Percentiles rank a stretch among this genome's conserved stretches.
Evolutionary conservation across 495 filamentous ascomycete species (phyloP).

Genomic region (Trichocladium antarcticum): DNA sequence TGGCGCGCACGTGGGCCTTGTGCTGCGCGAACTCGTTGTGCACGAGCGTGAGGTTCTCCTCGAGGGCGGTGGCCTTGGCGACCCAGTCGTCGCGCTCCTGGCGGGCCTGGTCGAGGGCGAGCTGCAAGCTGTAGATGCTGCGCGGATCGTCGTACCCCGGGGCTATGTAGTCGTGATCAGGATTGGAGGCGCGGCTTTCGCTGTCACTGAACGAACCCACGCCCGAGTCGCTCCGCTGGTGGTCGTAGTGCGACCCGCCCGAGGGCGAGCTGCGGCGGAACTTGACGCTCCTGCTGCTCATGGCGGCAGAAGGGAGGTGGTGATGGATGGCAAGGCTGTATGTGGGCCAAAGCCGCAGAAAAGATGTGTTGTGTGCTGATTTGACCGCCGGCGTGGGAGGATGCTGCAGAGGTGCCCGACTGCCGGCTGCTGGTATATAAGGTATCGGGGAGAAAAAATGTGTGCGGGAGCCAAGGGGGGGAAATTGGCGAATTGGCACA

Average conservation of each 20-base stretch:
- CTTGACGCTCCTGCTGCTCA: constrained; percentile 29
- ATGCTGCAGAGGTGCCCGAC: constrained; percentile 31
- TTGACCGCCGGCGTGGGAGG: constrained; percentile 22
- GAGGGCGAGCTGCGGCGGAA: constrained; percentile 24
- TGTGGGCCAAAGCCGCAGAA: constrained; percentile 22
- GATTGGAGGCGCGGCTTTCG: constrained; percentile 20
- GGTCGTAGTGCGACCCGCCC: constrained; percentile 21
- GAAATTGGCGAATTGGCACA: constrained; percentile 23
- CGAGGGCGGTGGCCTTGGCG: constrained; percentile 25
- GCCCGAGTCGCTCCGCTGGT: constrained; percentile 29
- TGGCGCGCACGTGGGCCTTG: constrained; percentile 64
- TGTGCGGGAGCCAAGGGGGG: constrained; percentile 15
- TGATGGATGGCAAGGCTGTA: constrained; percentile 14
- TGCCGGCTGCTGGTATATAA: constrained; percentile 21
- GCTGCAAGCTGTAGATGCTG: constrained; percentile 18
- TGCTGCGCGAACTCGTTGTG: constrained; percentile 54
- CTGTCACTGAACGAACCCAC: constrained; percentile 30
- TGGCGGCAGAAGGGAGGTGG: constrained; percentile 13
- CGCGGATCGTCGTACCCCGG: constrained; percentile 18
- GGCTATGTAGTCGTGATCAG: constrained; percentile 16
- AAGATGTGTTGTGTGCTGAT: constrained; percentile 35
- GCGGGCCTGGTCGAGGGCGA: constrained; percentile 7
- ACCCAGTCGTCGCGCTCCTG: constrained; percentile 15
- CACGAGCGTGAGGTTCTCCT: constrained; percentile 39
- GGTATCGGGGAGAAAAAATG: constrained; percentile 17